Conservation (phyloP, 2,329 filamentous ascomycete genomes). For the Neocatenulostroma microsporum region DNA sequence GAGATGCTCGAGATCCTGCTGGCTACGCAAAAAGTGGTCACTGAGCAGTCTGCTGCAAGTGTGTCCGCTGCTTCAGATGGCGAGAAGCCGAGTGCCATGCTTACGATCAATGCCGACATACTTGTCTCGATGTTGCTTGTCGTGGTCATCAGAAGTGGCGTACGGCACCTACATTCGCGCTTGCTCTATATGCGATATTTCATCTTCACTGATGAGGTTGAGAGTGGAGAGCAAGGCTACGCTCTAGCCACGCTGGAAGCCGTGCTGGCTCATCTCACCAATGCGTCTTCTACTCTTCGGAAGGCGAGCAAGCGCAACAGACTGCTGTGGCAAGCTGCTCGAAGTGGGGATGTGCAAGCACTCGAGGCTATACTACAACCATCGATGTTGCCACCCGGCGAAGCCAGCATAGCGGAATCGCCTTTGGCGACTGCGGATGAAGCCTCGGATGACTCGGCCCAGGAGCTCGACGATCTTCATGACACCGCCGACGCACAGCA, state of each 20-base stretch:
- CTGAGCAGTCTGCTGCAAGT: slow-evolving; percentile 33
- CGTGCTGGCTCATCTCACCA: slow-evolving; percentile 77
- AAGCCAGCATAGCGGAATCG: slow-evolving; percentile 14
- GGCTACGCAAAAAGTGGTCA: slow-evolving; percentile 75
- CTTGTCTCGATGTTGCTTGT: slow-evolving; percentile 84
- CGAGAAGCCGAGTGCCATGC: too few relatives aligned
- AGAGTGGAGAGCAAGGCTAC: slow-evolving; percentile 93
- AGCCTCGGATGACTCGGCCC: slow-evolving; percentile 8
- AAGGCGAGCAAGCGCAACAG: slow-evolving; percentile 81
- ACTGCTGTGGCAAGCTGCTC: slow-evolving; percentile 77
- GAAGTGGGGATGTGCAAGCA: slow-evolving; percentile 65
- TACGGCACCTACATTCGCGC: slow-evolving; percentile 78
- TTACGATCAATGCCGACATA: slow-evolving; percentile 78
- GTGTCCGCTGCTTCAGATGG: background rate
- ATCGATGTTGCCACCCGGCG: slow-evolving; percentile 8
- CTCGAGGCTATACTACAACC: slow-evolving; percentile 76
- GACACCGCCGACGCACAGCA: too few relatives aligned
- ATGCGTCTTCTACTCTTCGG: slow-evolving; percentile 72
- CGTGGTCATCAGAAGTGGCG: slow-evolving; percentile 84
- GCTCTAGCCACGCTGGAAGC: slow-evolving; percentile 93
- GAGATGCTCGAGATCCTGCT: slow-evolving; percentile 81
- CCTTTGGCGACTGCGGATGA: slow-evolving; percentile 14
- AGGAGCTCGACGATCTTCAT: background rate
- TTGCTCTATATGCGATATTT: slow-evolving; percentile 95
- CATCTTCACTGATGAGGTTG: slow-evolving; percentile 95